Percentiles rank a stretch among this genome's conserved stretches.
phyloP scores from a whole-genome alignment of 352 stramenopile genomes.

The Albugo candida region DNA sequence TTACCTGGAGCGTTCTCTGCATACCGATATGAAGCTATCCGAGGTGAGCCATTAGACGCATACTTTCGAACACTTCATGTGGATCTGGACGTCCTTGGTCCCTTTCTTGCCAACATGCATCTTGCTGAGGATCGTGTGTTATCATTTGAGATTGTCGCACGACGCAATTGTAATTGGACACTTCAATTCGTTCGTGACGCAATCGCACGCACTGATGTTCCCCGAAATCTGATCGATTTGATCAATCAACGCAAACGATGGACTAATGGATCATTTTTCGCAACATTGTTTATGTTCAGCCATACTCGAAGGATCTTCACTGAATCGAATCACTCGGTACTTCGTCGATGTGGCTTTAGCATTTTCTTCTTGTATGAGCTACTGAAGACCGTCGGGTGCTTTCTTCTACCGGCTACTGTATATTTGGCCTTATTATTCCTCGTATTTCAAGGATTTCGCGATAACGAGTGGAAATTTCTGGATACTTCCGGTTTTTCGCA shows the following conservation, averaged over 20 bases:
- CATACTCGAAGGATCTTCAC: conserved; percentile 71
- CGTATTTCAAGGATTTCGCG: conserved; percentile 75
- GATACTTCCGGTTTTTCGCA: conserved; percentile 49
- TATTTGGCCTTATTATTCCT: conserved; percentile 76
- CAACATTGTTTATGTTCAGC: conserved; percentile 75
- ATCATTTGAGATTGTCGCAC: conserved; percentile 67
- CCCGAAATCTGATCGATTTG: conserved; percentile 57
- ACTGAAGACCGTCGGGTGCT: conserved; percentile 39
- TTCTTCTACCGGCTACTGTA: conserved; percentile 61
- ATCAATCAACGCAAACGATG: conserved; percentile 73
- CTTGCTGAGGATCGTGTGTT: conserved; percentile 74
- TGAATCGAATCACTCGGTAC: conserved; percentile 52
- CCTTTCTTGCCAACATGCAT: conserved; percentile 79
- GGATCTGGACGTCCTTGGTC: conserved; percentile 51
- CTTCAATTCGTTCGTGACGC: conserved; percentile 79
- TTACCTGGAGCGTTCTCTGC: conserved; percentile 67
- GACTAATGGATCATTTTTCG: conserved; percentile 77
- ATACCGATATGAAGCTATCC: conserved; percentile 70
- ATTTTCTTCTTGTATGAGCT: conserved; percentile 70
- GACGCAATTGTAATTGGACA: conserved; percentile 68
- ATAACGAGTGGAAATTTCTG: conserved; percentile 63
- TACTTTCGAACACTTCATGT: conserved; percentile 79
- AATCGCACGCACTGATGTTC: conserved; percentile 65
- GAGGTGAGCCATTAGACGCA: conserved; percentile 43
- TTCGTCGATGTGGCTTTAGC: conserved; percentile 41